Percentiles rank a stretch among this genome's conserved stretches.
Conservation (phyloP, 2,329 filamentous ascomycete species). For the Claviceps digitariae region DNA sequence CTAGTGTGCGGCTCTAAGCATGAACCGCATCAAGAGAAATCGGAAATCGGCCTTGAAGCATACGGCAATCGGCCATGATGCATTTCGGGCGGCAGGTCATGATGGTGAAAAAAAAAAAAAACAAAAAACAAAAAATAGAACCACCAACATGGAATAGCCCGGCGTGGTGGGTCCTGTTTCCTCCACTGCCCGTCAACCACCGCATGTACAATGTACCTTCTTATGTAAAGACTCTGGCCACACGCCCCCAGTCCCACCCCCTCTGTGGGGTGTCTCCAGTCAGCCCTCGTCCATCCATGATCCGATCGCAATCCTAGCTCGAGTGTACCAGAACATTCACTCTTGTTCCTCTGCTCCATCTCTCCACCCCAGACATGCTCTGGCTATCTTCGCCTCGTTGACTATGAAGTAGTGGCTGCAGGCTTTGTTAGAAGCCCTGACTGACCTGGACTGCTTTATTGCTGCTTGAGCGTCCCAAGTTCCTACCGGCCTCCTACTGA, state of each 20-base stretch:
- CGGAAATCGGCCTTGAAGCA: too few relatives aligned
- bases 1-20: background rate
- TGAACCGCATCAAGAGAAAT: background rate
- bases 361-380: constrained; percentile 4
- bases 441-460: background rate
- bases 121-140: too few relatives aligned
- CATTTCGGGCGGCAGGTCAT: background rate
- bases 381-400: constrained; percentile 3
- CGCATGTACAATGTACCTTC: background rate
- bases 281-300: constrained; percentile 1
- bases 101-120: background rate
- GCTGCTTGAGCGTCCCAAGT: background rate
- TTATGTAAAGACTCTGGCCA: background rate
- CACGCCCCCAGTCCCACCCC: background rate
- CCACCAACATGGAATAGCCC: background rate
- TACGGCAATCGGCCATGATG: background rate
- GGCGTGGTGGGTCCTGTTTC: background rate
- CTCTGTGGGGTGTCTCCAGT: background rate
- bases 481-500: background rate
- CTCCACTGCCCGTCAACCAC: background rate
- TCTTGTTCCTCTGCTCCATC: constrained; percentile 1
- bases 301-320: background rate
- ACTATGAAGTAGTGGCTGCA: background rate
- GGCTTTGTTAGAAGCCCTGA: constrained; percentile 5
- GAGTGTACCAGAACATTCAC: background rate